phyloP scores from a whole-genome alignment of 78 protist genomes.

The Dictyostelium intermedium region DNA sequence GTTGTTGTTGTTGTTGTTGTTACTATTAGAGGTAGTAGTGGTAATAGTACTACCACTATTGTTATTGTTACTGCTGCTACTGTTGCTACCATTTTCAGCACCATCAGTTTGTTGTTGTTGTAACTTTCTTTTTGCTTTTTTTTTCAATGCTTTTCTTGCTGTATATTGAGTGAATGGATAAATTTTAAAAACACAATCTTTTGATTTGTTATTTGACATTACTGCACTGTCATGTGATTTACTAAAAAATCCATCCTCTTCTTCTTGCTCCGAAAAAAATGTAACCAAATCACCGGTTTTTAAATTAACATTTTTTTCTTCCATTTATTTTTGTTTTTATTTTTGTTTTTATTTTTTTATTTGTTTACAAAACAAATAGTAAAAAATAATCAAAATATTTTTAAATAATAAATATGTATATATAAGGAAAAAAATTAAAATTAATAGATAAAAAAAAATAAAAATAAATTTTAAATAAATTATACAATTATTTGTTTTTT shows the following conservation, averaged over 20 bases:
- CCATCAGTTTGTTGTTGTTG: slow-evolving; percentile 9
- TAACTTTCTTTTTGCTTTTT: slow-evolving; percentile 36
- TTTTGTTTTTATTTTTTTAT: background rate
- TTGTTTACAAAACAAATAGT: background rate
- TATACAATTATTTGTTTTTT: background rate
- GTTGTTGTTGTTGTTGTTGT: background rate
- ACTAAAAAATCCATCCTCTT: slow-evolving; percentile 61
- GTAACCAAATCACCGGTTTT: slow-evolving; percentile 72
- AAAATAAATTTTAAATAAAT: no score
- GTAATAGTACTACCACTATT: background rate
- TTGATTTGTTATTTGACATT: slow-evolving; percentile 21
- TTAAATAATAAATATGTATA: background rate
- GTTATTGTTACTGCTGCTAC: background rate
- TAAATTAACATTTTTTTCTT: background rate
- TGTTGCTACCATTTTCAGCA: background rate
- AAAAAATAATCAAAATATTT: background rate
- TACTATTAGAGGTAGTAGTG: no score
- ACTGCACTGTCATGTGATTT: slow-evolving; percentile 43
- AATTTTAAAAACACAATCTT: slow-evolving; percentile 68
- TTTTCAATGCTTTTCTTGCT: slow-evolving; percentile 67
- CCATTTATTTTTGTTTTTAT: background rate
- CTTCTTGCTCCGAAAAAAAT: slow-evolving; percentile 74
- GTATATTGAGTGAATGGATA: slow-evolving; percentile 75
- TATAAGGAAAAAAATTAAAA: background rate
- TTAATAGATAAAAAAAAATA: background rate